Conservation (phyloP, 108 stramenopile genomes). For the Pseudonitzschia delicatissima region DNA sequence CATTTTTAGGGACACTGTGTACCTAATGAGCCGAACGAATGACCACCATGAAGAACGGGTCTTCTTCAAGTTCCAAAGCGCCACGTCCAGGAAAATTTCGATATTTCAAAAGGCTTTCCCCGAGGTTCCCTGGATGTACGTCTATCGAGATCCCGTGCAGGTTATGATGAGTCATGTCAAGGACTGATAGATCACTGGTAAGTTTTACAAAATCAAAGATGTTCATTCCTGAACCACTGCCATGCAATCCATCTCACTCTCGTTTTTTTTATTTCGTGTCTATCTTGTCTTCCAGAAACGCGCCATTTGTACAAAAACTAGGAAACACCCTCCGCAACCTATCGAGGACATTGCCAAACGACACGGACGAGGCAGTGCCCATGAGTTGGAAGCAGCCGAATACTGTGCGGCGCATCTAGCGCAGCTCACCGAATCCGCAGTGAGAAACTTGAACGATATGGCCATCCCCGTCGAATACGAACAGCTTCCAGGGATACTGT, state of each 20-base stretch:
- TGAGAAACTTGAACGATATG: conserved; percentile 34
- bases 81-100: conserved; percentile 59
- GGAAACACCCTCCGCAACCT: conserved; percentile 22
- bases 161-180: conserved; percentile 87
- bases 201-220: not conserved
- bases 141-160: conserved; percentile 94
- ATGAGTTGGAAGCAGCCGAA: conserved; percentile 41
- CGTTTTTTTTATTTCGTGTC: not conserved
- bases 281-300: conserved; percentile 22
- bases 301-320: conserved; percentile 60
- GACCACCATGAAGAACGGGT: conserved; percentile 63
- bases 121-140: conserved; percentile 88
- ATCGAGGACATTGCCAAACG: conserved; percentile 29
- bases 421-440: conserved; percentile 69
- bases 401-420: conserved; percentile 86
- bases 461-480: conserved; percentile 69
- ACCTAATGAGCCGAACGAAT: conserved; percentile 74
- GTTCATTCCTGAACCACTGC: not conserved
- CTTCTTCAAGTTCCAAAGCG: conserved; percentile 96
- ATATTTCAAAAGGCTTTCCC: conserved; percentile 86
- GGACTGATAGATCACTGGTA: conserved; percentile 24
- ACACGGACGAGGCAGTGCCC: conserved; percentile 18
- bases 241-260: not conserved
- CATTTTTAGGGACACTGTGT: conserved; percentile 60
- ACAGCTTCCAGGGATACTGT: conserved; percentile 45